Conservation (phyloP, 768 basidiomycete genomes). For the Inosperma sp. region DNA sequence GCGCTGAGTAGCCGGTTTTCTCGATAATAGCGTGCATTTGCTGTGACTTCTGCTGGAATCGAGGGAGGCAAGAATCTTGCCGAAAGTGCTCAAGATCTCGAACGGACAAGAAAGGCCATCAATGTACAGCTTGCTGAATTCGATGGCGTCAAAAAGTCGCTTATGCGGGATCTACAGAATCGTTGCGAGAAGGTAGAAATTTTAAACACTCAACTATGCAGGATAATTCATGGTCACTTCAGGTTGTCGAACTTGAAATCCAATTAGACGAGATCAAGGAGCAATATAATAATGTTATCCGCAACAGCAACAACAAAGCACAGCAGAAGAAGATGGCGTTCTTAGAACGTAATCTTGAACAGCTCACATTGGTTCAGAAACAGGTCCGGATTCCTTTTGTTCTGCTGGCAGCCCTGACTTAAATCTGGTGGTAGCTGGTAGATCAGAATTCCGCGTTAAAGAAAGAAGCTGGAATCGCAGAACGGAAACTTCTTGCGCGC, state of each 20-base stretch:
- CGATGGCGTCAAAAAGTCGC: conserved; percentile 96
- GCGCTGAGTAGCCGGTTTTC: not conserved
- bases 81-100: conserved; percentile 95
- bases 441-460: conserved; percentile 97
- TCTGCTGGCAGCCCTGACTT: conserved; percentile 8
- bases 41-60: conserved; percentile 94
- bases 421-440: conserved; percentile 63
- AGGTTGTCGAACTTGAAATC: conserved; percentile 99
- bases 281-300: conserved; percentile 97
- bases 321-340: conserved; percentile 99
- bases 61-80: conserved; percentile 96
- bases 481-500: conserved; percentile 91
- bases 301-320: conserved; percentile 96
- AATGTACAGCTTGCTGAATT: conserved; percentile 98
- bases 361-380: conserved; percentile 93
- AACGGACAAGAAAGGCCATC: conserved; percentile 93
- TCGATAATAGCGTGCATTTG: conserved; percentile 78
- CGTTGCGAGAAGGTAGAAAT: conserved; percentile 91
- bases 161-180: conserved; percentile 98
- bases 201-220: not conserved
- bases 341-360: conserved; percentile 93
- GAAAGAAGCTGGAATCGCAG: conserved; percentile 96
- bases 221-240: conserved; percentile 8
- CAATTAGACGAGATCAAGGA: conserved; percentile 98
- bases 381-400: conserved; percentile 51